Conservation (phyloP, 768 basidiomycete genomes). For the Auriscalpium orientale region DNA sequence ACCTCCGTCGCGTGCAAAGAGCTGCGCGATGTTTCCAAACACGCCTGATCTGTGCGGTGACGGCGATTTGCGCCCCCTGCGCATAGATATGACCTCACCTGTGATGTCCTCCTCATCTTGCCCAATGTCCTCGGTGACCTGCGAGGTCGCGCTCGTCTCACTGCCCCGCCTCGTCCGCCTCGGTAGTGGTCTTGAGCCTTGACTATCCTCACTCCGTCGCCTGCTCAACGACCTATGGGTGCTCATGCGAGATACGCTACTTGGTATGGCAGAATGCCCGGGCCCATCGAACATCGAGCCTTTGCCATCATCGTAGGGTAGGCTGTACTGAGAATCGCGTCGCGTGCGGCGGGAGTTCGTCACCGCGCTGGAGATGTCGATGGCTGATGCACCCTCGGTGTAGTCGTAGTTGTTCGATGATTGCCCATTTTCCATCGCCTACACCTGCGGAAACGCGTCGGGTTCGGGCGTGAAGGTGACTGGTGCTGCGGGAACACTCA, state of each 20-base stretch:
- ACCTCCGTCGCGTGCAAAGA: conserved; percentile 40
- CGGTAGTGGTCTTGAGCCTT: conserved; percentile 2
- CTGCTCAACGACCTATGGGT: conserved; percentile 31
- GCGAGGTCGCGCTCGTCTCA: conserved; percentile 3
- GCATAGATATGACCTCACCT: conserved; percentile 2
- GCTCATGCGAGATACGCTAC: conserved; percentile 71
- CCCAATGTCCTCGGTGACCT: conserved; percentile 3
- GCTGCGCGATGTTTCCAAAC: conserved; percentile 60
- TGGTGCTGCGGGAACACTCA: too few species aligned
- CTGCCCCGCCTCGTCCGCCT: conserved; percentile 6
- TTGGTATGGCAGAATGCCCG: conserved; percentile 55
- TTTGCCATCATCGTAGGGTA: conserved; percentile 51
- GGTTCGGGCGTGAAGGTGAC: too few species aligned
- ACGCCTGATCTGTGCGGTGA: conserved; percentile 29
- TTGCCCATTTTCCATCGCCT: too few species aligned
- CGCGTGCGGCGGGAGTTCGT: conserved; percentile 43
- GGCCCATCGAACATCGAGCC: conserved; percentile 75
- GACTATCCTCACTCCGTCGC: conserved; percentile 31
- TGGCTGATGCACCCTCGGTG: conserved; percentile 76
- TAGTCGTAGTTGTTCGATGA: conserved; percentile 44
- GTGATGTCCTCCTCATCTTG: conserved; percentile 13
- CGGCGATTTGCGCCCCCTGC: conserved; percentile 15
- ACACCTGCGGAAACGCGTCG: too few species aligned
- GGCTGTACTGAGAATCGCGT: conserved; percentile 60
- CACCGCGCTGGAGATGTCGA: conserved; percentile 64